phyloP scores from a whole-genome alignment of 2,329 filamentous ascomycete genomes.

The Nothophoma quercina region DNA sequence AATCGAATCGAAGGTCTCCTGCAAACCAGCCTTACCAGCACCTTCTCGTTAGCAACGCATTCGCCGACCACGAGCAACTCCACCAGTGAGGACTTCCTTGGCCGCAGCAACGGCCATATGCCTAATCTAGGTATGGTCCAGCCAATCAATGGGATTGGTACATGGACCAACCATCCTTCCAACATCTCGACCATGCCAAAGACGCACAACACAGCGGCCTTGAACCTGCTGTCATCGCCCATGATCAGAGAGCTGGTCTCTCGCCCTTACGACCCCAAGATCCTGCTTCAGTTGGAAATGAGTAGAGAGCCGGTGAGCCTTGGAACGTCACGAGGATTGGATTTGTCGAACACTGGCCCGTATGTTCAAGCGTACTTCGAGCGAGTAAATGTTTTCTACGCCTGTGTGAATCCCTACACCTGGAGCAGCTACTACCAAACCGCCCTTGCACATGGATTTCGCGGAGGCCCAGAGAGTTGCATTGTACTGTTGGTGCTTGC shows the following conservation, averaged over 20 bases:
- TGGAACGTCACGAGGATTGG: constrained; percentile 66
- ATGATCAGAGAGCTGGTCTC: constrained; percentile 80
- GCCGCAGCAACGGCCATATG: constrained; percentile 48
- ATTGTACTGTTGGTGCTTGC: constrained; percentile 81
- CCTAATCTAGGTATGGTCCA: constrained; percentile 49
- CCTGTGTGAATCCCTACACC: constrained; percentile 82
- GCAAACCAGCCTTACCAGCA: constrained; percentile 70
- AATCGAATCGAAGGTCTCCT: constrained; percentile 79
- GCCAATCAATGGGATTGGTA: constrained; percentile 67
- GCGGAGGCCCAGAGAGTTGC: constrained; percentile 81
- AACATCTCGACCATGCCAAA: constrained; percentile 90
- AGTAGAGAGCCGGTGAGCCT: constrained; percentile 75
- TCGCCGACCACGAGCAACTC: constrained; percentile 56
- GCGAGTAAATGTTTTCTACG: constrained; percentile 84
- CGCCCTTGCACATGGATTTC: constrained; percentile 77
- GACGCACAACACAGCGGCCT: constrained; percentile 79
- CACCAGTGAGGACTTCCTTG: constrained; percentile 54
- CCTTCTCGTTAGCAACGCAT: constrained; percentile 65
- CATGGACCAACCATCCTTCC: constrained; percentile 67
- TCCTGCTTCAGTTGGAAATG: constrained; percentile 83
- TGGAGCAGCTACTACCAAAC: constrained; percentile 79
- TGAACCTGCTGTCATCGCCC: constrained; percentile 82
- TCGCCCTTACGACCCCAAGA: constrained; percentile 79
- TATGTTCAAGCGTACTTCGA: constrained; percentile 84
- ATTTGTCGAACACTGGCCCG: constrained; percentile 75